These are phyloP conservation scores for Fusarium palustre DNA, from an alignment of 2,329 filamentous ascomycete genomes.

Conservation along the genomic window DNA sequence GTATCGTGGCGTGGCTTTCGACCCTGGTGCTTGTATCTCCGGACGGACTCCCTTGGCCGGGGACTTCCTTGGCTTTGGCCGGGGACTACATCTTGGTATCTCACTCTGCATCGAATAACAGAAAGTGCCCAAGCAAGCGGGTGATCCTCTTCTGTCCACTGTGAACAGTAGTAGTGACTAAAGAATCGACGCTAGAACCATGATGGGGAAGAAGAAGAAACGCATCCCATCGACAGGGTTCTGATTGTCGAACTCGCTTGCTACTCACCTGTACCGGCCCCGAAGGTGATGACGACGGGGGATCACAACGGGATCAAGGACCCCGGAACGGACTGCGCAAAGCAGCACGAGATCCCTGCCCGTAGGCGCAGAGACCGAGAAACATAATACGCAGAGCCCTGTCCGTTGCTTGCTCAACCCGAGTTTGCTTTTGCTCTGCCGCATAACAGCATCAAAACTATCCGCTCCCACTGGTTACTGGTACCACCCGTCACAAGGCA, in stretches of 20 bases:
- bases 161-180: slow-evolving; percentile 8
- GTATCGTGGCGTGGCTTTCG: slow-evolving; percentile 18
- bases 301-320: slow-evolving; percentile 39
- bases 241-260: slow-evolving; percentile 18
- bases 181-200: slow-evolving; percentile 13
- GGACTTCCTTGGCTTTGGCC: slow-evolving; percentile 37
- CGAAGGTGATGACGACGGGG: slow-evolving; percentile 41
- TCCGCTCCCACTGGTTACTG: slow-evolving; percentile 30
- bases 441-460: slow-evolving; percentile 23
- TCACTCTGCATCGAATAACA: slow-evolving; percentile 29
- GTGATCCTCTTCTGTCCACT: neutral
- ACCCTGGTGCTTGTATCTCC: slow-evolving; percentile 39
- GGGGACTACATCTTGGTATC: slow-evolving; percentile 42
- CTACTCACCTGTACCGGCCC: slow-evolving; percentile 30
- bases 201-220: slow-evolving; percentile 4
- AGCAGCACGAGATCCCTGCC: slow-evolving; percentile 39
- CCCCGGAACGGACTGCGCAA: slow-evolving; percentile 37
- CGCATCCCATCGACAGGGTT: slow-evolving; percentile 1
- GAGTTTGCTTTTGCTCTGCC: slow-evolving; percentile 44
- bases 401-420: slow-evolving; percentile 46
- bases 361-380: slow-evolving; percentile 34
- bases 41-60: slow-evolving; percentile 39
- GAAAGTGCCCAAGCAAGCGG: neutral
- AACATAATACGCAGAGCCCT: slow-evolving; percentile 41
- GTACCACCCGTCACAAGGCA: slow-evolving; percentile 40